Percentiles rank a stretch among this genome's conserved stretches.
Evolutionary conservation across 352 stramenopile genomes (phyloP).

Genomic region (Globisporangium abappressorium): DNA sequence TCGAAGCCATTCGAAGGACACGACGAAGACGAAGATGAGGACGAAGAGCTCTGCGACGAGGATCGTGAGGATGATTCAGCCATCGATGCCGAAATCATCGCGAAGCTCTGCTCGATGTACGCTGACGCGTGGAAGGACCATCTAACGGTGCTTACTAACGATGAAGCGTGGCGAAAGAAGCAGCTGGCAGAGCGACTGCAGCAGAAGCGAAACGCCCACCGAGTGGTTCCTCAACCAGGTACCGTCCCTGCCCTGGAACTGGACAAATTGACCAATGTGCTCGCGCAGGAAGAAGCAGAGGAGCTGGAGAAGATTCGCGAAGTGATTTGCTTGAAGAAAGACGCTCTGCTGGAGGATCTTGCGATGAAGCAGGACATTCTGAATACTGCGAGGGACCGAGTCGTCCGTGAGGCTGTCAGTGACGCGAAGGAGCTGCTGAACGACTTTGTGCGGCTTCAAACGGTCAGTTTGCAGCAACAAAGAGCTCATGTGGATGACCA

Average conservation of each 20-base stretch:
- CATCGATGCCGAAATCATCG: slow-evolving; percentile 35
- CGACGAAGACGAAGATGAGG: neutral
- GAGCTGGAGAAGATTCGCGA: slow-evolving; percentile 12
- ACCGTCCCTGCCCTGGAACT: neutral
- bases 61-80: slow-evolving; percentile 11
- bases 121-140: slow-evolving; percentile 31
- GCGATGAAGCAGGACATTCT: slow-evolving; percentile 41
- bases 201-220: slow-evolving; percentile 15
- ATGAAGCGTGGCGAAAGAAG: slow-evolving; percentile 32
- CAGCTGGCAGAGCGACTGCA: slow-evolving; percentile 27
- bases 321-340: slow-evolving; percentile 17
- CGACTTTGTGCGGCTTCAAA: neutral
- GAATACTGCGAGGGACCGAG: slow-evolving; percentile 20
- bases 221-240: neutral
- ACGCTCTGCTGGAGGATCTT: slow-evolving; percentile 29
- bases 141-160: slow-evolving; percentile 20
- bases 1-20: neutral
- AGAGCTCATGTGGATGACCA: neutral
- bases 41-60: neutral
- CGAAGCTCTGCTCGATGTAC: slow-evolving; percentile 31
- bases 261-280: neutral
- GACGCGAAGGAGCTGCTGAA: neutral
- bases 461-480: neutral
- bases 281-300: slow-evolving; percentile 13
- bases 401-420: neutral